Base-by-base conservation (phyloP, 2,329 filamentous ascomycete genomes). In the Colletotrichum coccodes region DNA sequence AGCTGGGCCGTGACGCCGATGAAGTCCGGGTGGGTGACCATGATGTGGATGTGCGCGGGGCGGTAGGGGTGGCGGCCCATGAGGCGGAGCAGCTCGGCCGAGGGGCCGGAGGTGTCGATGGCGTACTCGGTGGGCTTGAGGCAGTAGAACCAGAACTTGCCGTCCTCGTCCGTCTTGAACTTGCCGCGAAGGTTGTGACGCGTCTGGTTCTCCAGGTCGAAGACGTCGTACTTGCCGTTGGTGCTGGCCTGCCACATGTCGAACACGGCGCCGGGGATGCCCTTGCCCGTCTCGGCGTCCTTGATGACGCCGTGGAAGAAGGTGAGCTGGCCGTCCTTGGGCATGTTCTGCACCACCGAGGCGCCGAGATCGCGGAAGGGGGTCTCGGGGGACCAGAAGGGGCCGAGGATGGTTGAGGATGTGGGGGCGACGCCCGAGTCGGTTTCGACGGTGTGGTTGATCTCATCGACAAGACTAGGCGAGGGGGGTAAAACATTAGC, bases 1-100 rank as follows among this genome's bases (percentile, higher is more conserved):
- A 92, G 90, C 75, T 92, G 90, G 1, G 90, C 92, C 1, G 88
- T 89, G 56, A 92, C n/a, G 84, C 88, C 76, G 73, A 88, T 89
- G 81, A 90, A 90, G 30, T 85, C 85, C 12, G 83, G 83, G 49
- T 82, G 81, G 18, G 84, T 83, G 69, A 77, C 72, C 73, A 74
- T 74, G 18, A 74, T 72, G 71, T 74, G 73, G 61, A 74, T 74
- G 60, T 74, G 73, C 7, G 73, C 73, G 44, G 73, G 73, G 26
- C 73, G 65, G 62, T 66, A 71, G 14, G 73, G 73, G 62, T 73
- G 72, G 52, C 73, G 71, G 44, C 71, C 72, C 73, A 74, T 74
- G 42, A 74, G 62, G 16, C 30, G 49, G 38, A 74, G 71, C 34
- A 74, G 65, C 3, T 74, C 70, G 14, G 69, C 58, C 30, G 73